phyloP scores from a whole-genome alignment of 2,329 filamentous ascomycete species.

The Tolypocladium guangdongense region DNA sequence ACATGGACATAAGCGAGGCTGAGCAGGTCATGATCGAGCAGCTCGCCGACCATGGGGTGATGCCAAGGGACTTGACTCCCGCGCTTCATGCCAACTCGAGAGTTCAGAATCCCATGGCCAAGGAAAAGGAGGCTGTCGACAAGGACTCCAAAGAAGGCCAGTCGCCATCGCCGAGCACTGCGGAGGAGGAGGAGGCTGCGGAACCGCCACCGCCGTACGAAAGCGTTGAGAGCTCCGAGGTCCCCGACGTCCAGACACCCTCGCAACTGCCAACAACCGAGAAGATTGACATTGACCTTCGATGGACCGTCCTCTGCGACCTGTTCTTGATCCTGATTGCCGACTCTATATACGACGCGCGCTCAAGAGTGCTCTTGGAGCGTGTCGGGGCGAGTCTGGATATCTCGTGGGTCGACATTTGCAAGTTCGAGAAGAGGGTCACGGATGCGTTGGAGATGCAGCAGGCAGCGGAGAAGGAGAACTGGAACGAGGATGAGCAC shows the following conservation, averaged over 20 bases:
- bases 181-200: constrained; percentile 32
- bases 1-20: constrained; percentile 88
- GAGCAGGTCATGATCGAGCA: constrained; percentile 99
- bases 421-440: constrained; percentile 91
- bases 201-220: constrained; percentile 49
- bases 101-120: constrained; percentile 84
- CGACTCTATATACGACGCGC: constrained; percentile 86
- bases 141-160: constrained; percentile 8
- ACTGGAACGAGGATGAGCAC: constrained; percentile 94
- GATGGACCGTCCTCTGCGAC: constrained; percentile 95
- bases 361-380: constrained; percentile 77
- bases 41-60: constrained; percentile 80
- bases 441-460: constrained; percentile 98
- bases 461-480: constrained; percentile 85
- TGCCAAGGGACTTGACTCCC: constrained; percentile 72
- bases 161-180: constrained; percentile 10
- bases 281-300: constrained; percentile 88
- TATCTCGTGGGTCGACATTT: constrained; percentile 86
- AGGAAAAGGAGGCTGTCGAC: constrained; percentile 14
- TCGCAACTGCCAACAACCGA: constrained; percentile 71
- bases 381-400: constrained; percentile 69
- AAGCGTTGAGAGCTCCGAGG: constrained; percentile 54
- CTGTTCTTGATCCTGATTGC: constrained; percentile 91
- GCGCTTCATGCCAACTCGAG: constrained; percentile 84
- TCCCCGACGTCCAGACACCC: constrained; percentile 71